Evolutionary conservation across 2,329 filamentous ascomycete genomes (phyloP), one percentile per base, ranked within the genome.

Genomic region (Metarhizium brunneum): DNA sequence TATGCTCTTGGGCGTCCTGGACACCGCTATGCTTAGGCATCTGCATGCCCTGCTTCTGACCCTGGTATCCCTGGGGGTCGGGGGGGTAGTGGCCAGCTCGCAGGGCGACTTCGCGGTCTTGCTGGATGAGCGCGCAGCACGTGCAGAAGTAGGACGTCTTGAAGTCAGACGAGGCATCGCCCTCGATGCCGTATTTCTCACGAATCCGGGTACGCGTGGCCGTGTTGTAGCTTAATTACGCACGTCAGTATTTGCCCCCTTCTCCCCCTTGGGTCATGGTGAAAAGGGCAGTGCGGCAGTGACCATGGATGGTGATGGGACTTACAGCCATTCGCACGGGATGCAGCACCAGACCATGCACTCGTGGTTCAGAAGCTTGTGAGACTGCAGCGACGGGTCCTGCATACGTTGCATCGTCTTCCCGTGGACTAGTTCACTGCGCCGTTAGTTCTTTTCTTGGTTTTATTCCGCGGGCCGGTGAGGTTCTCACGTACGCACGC

Each of bases 101-200:
- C 36, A 59, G 54, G 60, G 64, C 63, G 59, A 77, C 73, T 63
- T 84, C 81, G 60, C 81, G 80, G 56, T 83, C 79, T 55, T 83
- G 74, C 69, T 85, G 82, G 59, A 83, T 73, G 56, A 83, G 66
- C 6, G 73, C 71, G 62, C 81, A 84, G 73, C 79, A 83, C 40
- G 71, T 65, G 65, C 81, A 84, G 69, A 75, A 84, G 66, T 70
- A 82, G 14, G 75, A 68, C n/a, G 69, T 65, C 61, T 76, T 77
- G 68, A 74, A 84, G 64, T 84, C 81, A 38, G 66, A 66, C 56
- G 65, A 66, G 42, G 71, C 71, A 50, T 68, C 71, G 40, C 81
- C 80, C 49, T 77, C 66, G 62, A 84, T 82, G 60, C 72, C 73
- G 68, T 79, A 82, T 45, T 70, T 72, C 54, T 78, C 69, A 51